Conservation (phyloP, 306 rosid species). For the Clitoria ternatea region DNA sequence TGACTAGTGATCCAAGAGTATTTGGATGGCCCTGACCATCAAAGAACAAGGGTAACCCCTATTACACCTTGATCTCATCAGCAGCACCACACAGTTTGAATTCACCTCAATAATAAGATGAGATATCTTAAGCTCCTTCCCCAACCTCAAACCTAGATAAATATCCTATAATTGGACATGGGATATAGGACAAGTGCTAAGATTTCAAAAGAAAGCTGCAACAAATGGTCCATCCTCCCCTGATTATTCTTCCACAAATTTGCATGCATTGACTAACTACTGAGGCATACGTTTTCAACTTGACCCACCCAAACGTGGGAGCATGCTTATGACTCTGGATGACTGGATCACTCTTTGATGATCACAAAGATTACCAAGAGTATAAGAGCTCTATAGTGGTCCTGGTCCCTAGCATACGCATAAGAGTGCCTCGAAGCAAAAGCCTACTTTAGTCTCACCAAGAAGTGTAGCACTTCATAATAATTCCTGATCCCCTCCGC, state of each 20-base stretch:
- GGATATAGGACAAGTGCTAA: neutral
- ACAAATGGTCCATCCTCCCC: neutral
- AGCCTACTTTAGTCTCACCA: neutral
- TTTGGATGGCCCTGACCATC: neutral
- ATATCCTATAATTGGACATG: neutral
- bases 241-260: neutral
- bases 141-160: neutral
- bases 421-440: neutral
- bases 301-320: neutral
- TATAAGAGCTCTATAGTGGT: neutral
- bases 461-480: too few relatives aligned
- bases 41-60: neutral
- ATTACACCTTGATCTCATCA: neutral
- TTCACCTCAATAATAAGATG: too few relatives aligned
- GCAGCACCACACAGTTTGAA: neutral
- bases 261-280: neutral
- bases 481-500: too few relatives aligned
- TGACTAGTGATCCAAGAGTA: neutral
- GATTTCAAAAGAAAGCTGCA: neutral
- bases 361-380: neutral
- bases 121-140: neutral
- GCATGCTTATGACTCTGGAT: neutral
- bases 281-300: neutral
- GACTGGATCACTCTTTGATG: neutral
- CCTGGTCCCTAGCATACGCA: neutral